Base-by-base conservation (phyloP, 768 basidiomycete species). In the Podaxis rugospora region DNA sequence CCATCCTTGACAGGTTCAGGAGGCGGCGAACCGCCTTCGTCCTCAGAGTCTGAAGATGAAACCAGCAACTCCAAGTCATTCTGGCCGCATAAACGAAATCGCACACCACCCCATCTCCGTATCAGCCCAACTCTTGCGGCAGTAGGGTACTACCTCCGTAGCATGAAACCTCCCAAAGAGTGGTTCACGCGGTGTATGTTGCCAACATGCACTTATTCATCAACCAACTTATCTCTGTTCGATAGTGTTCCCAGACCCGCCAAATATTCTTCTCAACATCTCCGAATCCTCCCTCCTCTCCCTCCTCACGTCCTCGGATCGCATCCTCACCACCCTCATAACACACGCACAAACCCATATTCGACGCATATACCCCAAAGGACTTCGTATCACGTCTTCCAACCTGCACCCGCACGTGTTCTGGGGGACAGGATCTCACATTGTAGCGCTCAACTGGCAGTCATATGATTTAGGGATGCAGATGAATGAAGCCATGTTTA, bases 391-490 rank as follows among this genome's bases (percentile, higher is more conserved):
- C 52, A 69, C 69, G 4, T 86, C 84, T 1, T 78, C 76, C 65
- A 87, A 88, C 67, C 72, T 83, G 55, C 75, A 81, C 44, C 81
- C 83, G 0, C 70, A 81, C 16, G 67, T 71, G 27, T 82, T 82
- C 64, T 87, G 85, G 85, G 74, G 78, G 16, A 76, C 72, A 44
- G 86, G 86, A 2, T 79, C 83, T 4, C 86, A 87, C 54, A 74
- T 87, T 9, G 79, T 78, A 0, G 78, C 80, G 39, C 70, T 87
- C 46, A 87, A 87, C 63, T 86, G 86, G 86, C 85, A 87, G 70
- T 74, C 72, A n/a, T 84, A 79, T 64, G 85, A 87, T 65, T 66
- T 63, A 1, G 80, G 80, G 1, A 81, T 83, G 80, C 83, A 84
- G 63, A 67, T 88, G 23, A 86, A 87, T 64, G 87, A 86, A 67